These are phyloP conservation scores for Isatis tinctoria DNA, from an alignment of 345 rosid species.

Conservation along the genomic window DNA sequence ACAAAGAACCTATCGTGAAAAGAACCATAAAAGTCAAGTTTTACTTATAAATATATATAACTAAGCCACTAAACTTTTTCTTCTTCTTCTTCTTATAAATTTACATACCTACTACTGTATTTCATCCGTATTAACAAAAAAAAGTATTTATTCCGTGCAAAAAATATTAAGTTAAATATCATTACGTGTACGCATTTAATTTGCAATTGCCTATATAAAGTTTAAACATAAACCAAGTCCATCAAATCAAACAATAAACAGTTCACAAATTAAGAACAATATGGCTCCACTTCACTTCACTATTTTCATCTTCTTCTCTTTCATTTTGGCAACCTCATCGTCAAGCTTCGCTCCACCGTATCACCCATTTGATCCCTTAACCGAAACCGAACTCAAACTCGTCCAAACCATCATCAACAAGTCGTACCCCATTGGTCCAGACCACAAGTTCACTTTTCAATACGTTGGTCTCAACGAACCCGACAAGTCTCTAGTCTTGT, in stretches of 20 bases:
- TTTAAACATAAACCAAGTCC: neutral
- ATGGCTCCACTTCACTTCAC: slow-evolving; percentile 20
- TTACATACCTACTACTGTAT: no score
- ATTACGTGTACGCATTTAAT: neutral
- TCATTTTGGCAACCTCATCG: slow-evolving; percentile 11
- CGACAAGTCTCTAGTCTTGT: slow-evolving; percentile 47
- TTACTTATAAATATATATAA: neutral
- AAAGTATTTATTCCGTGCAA: neutral
- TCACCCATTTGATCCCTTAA: slow-evolving; percentile 76
- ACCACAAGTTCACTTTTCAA: slow-evolving; percentile 50
- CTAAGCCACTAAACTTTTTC: neutral
- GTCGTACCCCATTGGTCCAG: slow-evolving; percentile 21
- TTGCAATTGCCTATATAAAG: slow-evolving; percentile 18
- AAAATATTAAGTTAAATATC: neutral
- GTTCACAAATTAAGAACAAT: slow-evolving; percentile 7
- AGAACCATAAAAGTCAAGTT: no score
- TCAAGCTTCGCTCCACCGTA: slow-evolving; percentile 23
- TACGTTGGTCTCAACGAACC: slow-evolving; percentile 70
- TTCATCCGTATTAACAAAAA: neutral
- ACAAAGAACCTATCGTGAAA: no score
- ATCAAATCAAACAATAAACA: neutral
- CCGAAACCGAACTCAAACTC: slow-evolving; percentile 50
- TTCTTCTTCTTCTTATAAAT: neutral
- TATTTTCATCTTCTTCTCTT: slow-evolving; percentile 3
- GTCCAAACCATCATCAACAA: slow-evolving; percentile 36